phyloP scores from a whole-genome alignment of 345 rosid genomes.

The Murraya koenigii region DNA sequence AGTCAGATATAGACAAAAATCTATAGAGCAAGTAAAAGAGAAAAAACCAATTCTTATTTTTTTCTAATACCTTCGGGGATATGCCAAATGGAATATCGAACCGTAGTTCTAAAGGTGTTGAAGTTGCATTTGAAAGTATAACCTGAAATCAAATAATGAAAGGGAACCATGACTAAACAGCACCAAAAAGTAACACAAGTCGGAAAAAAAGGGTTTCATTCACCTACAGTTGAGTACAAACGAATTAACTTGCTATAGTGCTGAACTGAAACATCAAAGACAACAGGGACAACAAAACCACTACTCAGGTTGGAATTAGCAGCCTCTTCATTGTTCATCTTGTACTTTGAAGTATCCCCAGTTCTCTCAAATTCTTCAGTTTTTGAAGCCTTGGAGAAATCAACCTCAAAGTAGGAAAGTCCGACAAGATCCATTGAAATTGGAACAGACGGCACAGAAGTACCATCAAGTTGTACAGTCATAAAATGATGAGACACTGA shows the following conservation, averaged over 20 bases:
- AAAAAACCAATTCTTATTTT: background rate
- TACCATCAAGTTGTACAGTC: slow-evolving; percentile 79
- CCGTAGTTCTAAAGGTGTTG: slow-evolving; percentile 79
- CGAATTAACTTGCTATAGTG: slow-evolving; percentile 83
- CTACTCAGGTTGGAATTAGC: slow-evolving; percentile 27
- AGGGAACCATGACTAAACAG: slow-evolving; percentile 11
- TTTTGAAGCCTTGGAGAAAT: slow-evolving; percentile 61
- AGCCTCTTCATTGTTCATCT: slow-evolving; percentile 34
- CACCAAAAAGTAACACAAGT: slow-evolving; percentile 10
- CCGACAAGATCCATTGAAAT: slow-evolving; percentile 94
- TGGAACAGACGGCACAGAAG: slow-evolving; percentile 67
- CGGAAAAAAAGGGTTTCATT: background rate
- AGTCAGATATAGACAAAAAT: background rate
- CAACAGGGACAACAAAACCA: slow-evolving; percentile 84
- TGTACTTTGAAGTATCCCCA: slow-evolving; percentile 26
- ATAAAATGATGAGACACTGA: slow-evolving; percentile 72
- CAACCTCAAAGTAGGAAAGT: slow-evolving; percentile 77
- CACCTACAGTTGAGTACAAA: slow-evolving; percentile 83
- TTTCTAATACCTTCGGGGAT: slow-evolving; percentile 70
- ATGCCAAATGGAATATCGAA: slow-evolving; percentile 95
- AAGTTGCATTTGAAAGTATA: slow-evolving; percentile 67
- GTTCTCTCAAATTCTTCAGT: slow-evolving; percentile 20
- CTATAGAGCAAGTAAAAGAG: background rate
- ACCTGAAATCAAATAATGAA: slow-evolving; percentile 53
- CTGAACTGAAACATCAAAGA: slow-evolving; percentile 84